Evolutionary conservation across 2,329 filamentous ascomycete species (phyloP), one percentile per base, ranked within the genome.

Genomic region (Aspergillus fumigatus): DNA sequence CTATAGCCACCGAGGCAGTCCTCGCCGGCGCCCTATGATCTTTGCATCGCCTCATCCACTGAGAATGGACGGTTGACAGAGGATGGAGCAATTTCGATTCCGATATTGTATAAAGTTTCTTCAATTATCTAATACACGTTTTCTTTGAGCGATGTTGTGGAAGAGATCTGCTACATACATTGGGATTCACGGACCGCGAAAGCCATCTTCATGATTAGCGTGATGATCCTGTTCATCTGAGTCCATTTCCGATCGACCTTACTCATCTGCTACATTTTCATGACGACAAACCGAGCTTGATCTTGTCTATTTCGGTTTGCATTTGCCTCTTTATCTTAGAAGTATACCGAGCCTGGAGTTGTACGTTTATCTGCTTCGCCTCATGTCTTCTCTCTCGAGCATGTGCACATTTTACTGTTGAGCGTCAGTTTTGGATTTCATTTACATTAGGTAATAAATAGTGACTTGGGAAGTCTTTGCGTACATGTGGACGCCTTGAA

Each of bases 1-100:
- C 17, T 53, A 23, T 65, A 81, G 89, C 89, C 64, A 92, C 89
- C 57, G 89, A 92, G 75, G 89, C 89, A 52, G 80, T 92, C 60
- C 79, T 93, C 53, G 90, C 88, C 50, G 89, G 89, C 51, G 87
- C 91, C 70, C 76, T 92, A 66, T 92, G 62, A 74, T 63, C 32
- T 26, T 41, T 2, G 41, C 26, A 45, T 25, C 8, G 19, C n/a
- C 40, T 32, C n/a, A 27, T 17, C 41, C 38, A 29, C 23, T 7
- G 4, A 47, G 43, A 14, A 26, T 11, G 32, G 48, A 50, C 25
- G 17, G 25, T 29, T 21, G 29, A 48, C 25, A 17, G 21, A 32
- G 10, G 19, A 48, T 48, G 11, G 25, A 23, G 11, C 21, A 9
- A 9, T n/a, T 47, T 47, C 23, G 5, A 7, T 47, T 47, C 23